phyloP scores from a whole-genome alignment of 257 asterid genomes.

The Lithospermum erythrorhizon region DNA sequence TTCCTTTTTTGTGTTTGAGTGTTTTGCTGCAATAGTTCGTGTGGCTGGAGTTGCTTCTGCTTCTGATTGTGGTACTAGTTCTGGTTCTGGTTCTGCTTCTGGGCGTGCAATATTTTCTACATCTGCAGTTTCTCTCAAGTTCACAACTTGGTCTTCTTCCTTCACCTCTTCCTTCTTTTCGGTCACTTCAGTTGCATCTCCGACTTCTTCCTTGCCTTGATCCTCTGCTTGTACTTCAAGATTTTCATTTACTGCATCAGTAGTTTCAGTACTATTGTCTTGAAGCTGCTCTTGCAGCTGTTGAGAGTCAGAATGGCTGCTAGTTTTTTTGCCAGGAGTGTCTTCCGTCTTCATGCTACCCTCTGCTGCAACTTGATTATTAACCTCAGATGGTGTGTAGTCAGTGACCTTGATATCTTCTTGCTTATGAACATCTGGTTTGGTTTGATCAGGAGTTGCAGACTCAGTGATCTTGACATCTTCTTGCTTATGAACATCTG shows the following conservation, averaged over 20 bases:
- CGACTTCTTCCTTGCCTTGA: slow-evolving; percentile 10
- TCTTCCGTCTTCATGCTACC: slow-evolving; percentile 16
- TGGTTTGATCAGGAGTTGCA: no score
- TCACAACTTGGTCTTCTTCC: slow-evolving; percentile 2
- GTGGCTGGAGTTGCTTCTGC: background rate
- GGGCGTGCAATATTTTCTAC: slow-evolving; percentile 2
- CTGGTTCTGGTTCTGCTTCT: slow-evolving; percentile 9
- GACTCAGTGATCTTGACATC: no score
- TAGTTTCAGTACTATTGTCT: slow-evolving; percentile 1
- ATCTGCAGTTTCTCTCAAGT: slow-evolving; percentile 9
- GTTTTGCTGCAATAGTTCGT: slow-evolving; percentile 13
- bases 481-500: no score
- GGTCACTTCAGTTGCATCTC: slow-evolving; percentile 3
- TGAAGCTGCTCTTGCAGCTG: slow-evolving; percentile 8
- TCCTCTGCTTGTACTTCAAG: slow-evolving; percentile 16
- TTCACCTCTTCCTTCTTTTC: slow-evolving; percentile 2
- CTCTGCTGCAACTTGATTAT: slow-evolving; percentile 6
- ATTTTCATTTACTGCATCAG: slow-evolving; percentile 12
- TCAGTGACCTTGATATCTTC: no score
- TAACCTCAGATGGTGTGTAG: background rate
- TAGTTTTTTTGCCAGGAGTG: slow-evolving; percentile 20
- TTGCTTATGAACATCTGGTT: no score
- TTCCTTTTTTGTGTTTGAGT: slow-evolving; percentile 24
- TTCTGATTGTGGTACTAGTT: background rate
- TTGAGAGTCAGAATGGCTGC: slow-evolving; percentile 5